Evolutionary conservation across 2,329 filamentous ascomycete species (phyloP), one percentile per base, ranked within the genome.

Genomic region (Lomentospora prolificans): DNA sequence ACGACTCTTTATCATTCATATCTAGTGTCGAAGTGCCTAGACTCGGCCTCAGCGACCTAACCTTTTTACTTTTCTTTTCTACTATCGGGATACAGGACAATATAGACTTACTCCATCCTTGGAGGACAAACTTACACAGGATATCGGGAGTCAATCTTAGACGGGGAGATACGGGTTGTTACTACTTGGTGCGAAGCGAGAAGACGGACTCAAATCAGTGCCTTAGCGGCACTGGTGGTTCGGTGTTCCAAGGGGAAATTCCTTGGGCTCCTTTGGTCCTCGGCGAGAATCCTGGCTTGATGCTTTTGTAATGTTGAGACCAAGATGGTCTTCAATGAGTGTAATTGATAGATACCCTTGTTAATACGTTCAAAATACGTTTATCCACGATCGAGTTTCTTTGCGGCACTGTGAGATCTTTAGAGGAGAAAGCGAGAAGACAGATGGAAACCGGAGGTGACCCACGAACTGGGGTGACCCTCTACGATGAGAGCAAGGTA

Each of bases 271-370:
- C 9, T 14, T 28, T 22, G 7, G 5, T 48, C 44, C 44, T 48
- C 44, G 24, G 44, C 1, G 44, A 48, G 44, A 25, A 48, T 19
- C 44, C 10, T 48, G 10, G 44, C 44, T 25, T 9, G 50, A 51
- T 25, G 50, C 25, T 51, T n/a, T 25, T 12, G 14, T 51, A 31
- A 51, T 31, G 50, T 31, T 30, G 25, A 9, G 25, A 31, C 25
- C 24, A n/a, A 19, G 17, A 17, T 14, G 44, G 44, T 48, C 22
- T 10, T 19, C 7, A 8, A 51, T 31, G 28, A 17, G 14, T 41
- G 28, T 53, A 53, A 53, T 53, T 33, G 41, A 53, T 53, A 53
- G 51, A 53, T 53, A 53, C 51, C 51, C 51, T 14, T 30, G 22
- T 53, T 53, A 24, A 53, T 52, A 39, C 19, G 25, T 51, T 14